Conservation (phyloP, 805 yeast species). For the Kodamaea sagamina region DNA sequence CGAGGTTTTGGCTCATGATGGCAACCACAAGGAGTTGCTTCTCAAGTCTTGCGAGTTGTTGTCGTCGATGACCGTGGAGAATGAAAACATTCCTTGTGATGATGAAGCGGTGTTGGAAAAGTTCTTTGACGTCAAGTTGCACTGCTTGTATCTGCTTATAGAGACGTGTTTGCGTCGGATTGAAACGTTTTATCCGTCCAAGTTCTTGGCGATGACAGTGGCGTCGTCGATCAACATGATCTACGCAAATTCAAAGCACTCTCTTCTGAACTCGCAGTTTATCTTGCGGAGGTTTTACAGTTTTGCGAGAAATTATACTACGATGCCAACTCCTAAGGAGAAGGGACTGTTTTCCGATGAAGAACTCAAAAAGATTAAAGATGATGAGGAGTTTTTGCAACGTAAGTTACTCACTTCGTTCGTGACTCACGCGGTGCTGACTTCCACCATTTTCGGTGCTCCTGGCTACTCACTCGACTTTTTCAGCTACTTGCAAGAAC, state of each 20-base stretch:
- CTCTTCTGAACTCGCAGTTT: slow-evolving; percentile 28
- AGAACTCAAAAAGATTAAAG: slow-evolving; percentile 41
- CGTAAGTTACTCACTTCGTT: slow-evolving; percentile 65
- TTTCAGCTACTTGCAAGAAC: slow-evolving; percentile 24
- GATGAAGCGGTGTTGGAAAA: slow-evolving; percentile 19
- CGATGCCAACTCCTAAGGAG: slow-evolving; percentile 43
- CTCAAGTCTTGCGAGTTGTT: slow-evolving; percentile 70
- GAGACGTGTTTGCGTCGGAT: slow-evolving; percentile 59
- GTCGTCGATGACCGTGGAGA: slow-evolving; percentile 30
- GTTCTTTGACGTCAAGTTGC: slow-evolving; percentile 58
- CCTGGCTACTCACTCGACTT: slow-evolving; percentile 28
- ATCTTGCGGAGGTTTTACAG: slow-evolving; percentile 60
- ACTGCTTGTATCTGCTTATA: slow-evolving; percentile 66
- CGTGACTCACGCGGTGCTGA: slow-evolving; percentile 52
- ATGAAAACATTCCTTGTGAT: neutral
- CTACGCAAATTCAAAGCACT: slow-evolving; percentile 28
- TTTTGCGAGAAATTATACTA: slow-evolving; percentile 53
- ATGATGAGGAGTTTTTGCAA: slow-evolving; percentile 64
- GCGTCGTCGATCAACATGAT: slow-evolving; percentile 57
- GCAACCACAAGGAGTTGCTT: slow-evolving; percentile 80
- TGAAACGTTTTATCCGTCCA: slow-evolving; percentile 73
- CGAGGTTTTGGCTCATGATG: slow-evolving; percentile 62
- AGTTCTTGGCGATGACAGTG: slow-evolving; percentile 70
- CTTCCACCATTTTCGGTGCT: slow-evolving; percentile 22
- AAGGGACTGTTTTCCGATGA: slow-evolving; percentile 36